Percentiles rank a stretch among this genome's conserved stretches.
Conservation (phyloP, 2,329 filamentous ascomycete species). For the Hypoxylon rubiginosum region DNA sequence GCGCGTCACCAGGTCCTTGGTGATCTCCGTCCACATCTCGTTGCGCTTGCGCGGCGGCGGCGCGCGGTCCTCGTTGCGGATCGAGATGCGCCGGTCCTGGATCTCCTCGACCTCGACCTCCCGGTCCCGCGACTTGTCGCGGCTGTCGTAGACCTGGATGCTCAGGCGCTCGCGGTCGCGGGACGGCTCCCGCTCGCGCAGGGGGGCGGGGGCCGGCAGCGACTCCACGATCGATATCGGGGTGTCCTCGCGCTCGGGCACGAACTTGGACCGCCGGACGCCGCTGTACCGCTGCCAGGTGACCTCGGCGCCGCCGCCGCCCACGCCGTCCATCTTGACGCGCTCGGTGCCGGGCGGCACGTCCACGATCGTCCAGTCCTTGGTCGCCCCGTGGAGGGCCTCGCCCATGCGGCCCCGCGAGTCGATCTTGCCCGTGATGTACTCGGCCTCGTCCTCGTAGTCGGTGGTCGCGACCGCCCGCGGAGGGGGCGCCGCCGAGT, state of each 20-base stretch:
- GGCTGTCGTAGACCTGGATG: slow-evolving; percentile 60
- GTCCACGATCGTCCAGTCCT: slow-evolving; percentile 85
- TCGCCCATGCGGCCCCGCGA: slow-evolving; percentile 77
- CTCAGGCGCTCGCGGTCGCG: slow-evolving; percentile 56
- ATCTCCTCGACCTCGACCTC: slow-evolving; percentile 69
- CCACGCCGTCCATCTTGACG: slow-evolving; percentile 84
- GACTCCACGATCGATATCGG: slow-evolving; percentile 54
- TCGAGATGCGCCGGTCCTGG: slow-evolving; percentile 63
- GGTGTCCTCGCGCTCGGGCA: slow-evolving; percentile 72
- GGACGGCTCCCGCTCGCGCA: slow-evolving; percentile 42
- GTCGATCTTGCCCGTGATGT: slow-evolving; percentile 69
- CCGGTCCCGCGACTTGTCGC: slow-evolving; percentile 52
- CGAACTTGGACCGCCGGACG: slow-evolving; percentile 79
- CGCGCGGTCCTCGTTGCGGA: slow-evolving; percentile 53
- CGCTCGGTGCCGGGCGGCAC: slow-evolving; percentile 86
- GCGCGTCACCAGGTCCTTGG: slow-evolving; percentile 87
- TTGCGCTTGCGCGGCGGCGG: slow-evolving; percentile 61
- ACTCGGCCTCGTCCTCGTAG: slow-evolving; percentile 76
- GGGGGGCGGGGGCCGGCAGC: slow-evolving; percentile 25
- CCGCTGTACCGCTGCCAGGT: slow-evolving; percentile 86
- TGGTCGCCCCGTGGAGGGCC: slow-evolving; percentile 79
- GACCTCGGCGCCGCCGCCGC: slow-evolving; percentile 80
- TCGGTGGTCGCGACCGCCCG: slow-evolving; percentile 54
- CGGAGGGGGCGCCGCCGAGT: slow-evolving; percentile 62
- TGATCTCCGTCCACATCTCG: slow-evolving; percentile 96